phyloP scores from a whole-genome alignment of 2,329 filamentous ascomycete genomes.

The Sporothrix pallida region DNA sequence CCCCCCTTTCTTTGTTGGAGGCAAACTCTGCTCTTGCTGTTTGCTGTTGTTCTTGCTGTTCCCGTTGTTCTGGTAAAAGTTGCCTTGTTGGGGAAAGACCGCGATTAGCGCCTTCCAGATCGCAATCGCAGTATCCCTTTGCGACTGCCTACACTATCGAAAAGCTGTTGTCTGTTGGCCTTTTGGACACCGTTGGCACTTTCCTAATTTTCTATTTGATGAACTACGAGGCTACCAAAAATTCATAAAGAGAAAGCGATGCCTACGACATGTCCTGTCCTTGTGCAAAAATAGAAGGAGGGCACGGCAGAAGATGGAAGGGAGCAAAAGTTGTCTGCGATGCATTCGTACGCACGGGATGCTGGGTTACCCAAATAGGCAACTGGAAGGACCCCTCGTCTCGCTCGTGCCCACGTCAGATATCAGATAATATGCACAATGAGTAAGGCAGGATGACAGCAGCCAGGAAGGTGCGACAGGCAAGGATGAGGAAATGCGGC shows the following conservation, averaged over 20 bases:
- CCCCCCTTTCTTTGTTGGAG: background rate
- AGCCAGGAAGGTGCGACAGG: slow-evolving; percentile 2
- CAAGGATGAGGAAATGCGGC: background rate
- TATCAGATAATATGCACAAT: background rate
- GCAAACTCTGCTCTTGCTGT: background rate
- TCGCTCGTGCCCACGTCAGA: slow-evolving; percentile 3
- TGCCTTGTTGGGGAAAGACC: slow-evolving; percentile 14
- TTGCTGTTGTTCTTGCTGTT: background rate
- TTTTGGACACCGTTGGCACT: background rate
- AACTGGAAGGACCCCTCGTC: slow-evolving; percentile 26
- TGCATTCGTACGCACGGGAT: background rate
- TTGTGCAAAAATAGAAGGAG: background rate
- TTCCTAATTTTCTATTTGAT: background rate
- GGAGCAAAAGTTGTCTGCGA: background rate
- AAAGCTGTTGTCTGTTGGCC: background rate
- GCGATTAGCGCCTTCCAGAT: background rate
- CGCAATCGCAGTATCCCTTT: background rate
- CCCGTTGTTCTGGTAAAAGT: slow-evolving; percentile 1
- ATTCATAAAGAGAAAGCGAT: background rate
- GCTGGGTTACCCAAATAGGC: slow-evolving; percentile 30
- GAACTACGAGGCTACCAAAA: background rate
- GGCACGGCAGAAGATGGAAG: slow-evolving; percentile 1
- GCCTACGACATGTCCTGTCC: background rate
- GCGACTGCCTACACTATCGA: background rate
- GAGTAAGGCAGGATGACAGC: background rate